phyloP scores from a whole-genome alignment of 108 stramenopile genomes.

The Bacterosira constricta region DNA sequence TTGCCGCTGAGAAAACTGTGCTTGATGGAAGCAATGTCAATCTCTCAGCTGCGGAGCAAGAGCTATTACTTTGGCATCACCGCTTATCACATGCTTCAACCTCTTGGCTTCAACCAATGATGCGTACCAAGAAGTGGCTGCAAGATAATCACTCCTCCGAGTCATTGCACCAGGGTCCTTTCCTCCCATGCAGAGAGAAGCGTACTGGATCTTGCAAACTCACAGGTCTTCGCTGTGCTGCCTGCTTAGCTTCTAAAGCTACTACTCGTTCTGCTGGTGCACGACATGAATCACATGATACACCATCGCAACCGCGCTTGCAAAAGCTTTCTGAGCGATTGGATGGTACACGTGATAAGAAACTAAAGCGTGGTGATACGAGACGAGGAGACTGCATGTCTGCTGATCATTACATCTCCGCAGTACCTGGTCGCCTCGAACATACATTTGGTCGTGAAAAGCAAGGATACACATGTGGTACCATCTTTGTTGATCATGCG shows the following conservation, averaged over 20 bases:
- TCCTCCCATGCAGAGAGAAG: too few relatives aligned
- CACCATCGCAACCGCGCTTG: too few relatives aligned
- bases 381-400: slow-evolving; percentile 35
- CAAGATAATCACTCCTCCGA: background rate
- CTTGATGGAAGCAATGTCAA: background rate
- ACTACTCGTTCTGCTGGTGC: too few relatives aligned
- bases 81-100: background rate
- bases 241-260: too few relatives aligned
- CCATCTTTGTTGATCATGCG: slow-evolving; percentile 52
- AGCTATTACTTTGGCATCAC: slow-evolving; percentile 9
- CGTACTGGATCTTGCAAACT: too few relatives aligned
- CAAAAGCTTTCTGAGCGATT: too few relatives aligned
- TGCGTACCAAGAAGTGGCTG: background rate
- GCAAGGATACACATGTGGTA: slow-evolving; percentile 29
- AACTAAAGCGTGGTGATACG: background rate
- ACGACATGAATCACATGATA: too few relatives aligned
- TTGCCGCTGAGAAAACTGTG: background rate
- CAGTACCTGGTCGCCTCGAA: slow-evolving; percentile 39
- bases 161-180: background rate
- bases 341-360: too few relatives aligned
- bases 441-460: slow-evolving; percentile 13
- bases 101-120: background rate
- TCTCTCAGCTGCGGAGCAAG: background rate
- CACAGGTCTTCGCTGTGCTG: too few relatives aligned
- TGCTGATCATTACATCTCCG: slow-evolving; percentile 40